Conservation (phyloP, 208 protist genomes). For the Wallacemonas sp. region DNA sequence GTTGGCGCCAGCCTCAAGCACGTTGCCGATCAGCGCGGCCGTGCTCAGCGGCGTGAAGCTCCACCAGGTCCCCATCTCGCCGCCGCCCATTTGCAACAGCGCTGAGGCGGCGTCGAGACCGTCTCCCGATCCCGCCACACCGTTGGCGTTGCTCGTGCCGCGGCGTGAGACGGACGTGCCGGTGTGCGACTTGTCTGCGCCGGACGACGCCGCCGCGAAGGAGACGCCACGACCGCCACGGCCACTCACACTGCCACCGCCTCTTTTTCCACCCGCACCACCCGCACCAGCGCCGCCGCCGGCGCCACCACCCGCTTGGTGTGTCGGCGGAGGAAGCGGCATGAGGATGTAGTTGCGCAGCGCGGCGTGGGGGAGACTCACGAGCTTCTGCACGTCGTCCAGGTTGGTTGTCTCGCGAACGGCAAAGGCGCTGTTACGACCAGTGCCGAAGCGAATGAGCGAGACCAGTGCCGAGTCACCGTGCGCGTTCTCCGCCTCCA, state of each 20-base stretch:
- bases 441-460: conserved; percentile 74
- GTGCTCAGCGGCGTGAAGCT: conserved; percentile 44
- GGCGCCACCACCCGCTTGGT: background rate
- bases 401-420: conserved; percentile 30
- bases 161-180: too few relatives aligned
- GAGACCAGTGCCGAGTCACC: conserved; percentile 72
- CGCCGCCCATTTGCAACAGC: conserved; percentile 5
- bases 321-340: conserved; percentile 26
- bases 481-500: conserved; percentile 67
- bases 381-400: conserved; percentile 32
- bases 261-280: background rate
- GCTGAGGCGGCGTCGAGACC: conserved; percentile 6
- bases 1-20: conserved; percentile 40
- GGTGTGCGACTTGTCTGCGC: too few relatives aligned
- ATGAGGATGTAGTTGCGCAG: conserved; percentile 81
- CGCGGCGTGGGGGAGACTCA: conserved; percentile 35
- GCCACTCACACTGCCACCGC: background rate
- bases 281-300: background rate
- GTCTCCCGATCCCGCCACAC: conserved; percentile 17
- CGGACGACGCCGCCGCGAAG: background rate
- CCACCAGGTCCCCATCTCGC: conserved; percentile 41
- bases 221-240: background rate
- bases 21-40: conserved; percentile 44
- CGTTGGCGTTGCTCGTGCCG: background rate
- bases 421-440: conserved; percentile 54